Base-by-base conservation (phyloP, 345 rosid genomes). In the Hibiscus trionum region DNA sequence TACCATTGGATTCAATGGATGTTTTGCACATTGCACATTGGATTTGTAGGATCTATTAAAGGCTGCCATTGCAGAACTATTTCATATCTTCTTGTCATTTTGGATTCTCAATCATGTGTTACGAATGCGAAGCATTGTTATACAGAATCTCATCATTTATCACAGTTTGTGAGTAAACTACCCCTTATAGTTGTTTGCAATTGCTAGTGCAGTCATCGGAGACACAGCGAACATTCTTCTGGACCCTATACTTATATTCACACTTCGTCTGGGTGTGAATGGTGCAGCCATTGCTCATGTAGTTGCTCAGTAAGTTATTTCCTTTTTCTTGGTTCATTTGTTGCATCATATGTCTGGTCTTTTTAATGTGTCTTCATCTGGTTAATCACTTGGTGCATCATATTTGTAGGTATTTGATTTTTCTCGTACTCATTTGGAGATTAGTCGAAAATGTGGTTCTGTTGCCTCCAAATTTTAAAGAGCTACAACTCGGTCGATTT, bases 211-310 rank as follows among this genome's bases (percentile, higher is more conserved):
- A 88, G 88, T 89, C 75, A 78, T 72, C 8, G 90, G 91, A 72
- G 88, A 87, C 69, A 53, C 77, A 19, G 60, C 77, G 29, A 89
- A 87, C 61, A 66, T 87, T 15, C 66, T 83, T 66, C 72, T 89
- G 42, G 94, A 86, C 73, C 87, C 83, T 39, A 75, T 85, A 66
- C 73, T 83, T 8, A 87, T 86, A 26, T 87, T 89, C 53, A 69
- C 72, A 26, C 77, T 86, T 70, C 72, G 66, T 29, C 59, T 86
- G 47, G 90, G 88, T 27, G 79, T 86, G 52, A 80, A 78, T 58
- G 90, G 88, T n/a, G 87, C 91, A 14, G 91, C 91, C 67, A 83
- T 89, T 35, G 88, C 91, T 53, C 91, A 85, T 78, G 88, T 87
- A n/a, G 72, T 85, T 71, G 84, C 90, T 52, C 87, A 86, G 91